These are phyloP conservation scores for Leptodermis oblonga DNA, from an alignment of 257 asterid species.

Conservation along the genomic window DNA sequence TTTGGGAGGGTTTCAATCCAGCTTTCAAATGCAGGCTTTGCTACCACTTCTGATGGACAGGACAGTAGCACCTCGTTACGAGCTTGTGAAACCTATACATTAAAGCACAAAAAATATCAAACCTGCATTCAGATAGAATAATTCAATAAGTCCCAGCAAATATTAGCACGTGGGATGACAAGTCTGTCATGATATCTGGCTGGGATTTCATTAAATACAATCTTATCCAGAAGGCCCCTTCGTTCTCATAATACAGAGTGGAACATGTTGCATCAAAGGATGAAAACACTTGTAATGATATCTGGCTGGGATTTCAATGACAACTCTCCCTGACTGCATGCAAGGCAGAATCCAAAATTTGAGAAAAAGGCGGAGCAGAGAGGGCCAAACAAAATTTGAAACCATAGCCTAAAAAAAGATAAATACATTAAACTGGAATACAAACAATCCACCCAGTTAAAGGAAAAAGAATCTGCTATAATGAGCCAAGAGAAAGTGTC, in stretches of 20 bases:
- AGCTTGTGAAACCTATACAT: constrained; percentile 96
- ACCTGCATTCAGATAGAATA: not conserved
- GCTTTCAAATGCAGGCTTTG: constrained; percentile 93
- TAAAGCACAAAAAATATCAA: constrained; percentile 22
- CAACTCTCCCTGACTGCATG: constrained; percentile 75
- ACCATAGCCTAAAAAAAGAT: no score
- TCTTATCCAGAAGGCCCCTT: constrained; percentile 93
- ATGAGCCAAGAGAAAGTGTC: no score
- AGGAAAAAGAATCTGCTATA: no score
- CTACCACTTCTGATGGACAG: constrained; percentile 96
- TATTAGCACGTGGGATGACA: constrained; percentile 97
- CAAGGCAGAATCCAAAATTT: constrained; percentile 16
- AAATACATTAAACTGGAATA: no score
- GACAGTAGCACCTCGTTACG: constrained; percentile 90
- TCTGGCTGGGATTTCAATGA: constrained; percentile 92
- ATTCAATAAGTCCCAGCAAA: constrained; percentile 14
- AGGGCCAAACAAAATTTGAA: no score
- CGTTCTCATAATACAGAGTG: constrained; percentile 84
- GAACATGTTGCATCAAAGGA: constrained; percentile 98
- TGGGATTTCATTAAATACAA: constrained; percentile 88
- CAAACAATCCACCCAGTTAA: no score
- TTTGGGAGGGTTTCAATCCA: constrained; percentile 77
- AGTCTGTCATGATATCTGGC: constrained; percentile 93
- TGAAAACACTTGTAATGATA: constrained; percentile 94
- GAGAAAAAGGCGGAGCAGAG: no score